phyloP scores from a whole-genome alignment of 2,329 filamentous ascomycete genomes.

The Cladophialophora psammophila region DNA sequence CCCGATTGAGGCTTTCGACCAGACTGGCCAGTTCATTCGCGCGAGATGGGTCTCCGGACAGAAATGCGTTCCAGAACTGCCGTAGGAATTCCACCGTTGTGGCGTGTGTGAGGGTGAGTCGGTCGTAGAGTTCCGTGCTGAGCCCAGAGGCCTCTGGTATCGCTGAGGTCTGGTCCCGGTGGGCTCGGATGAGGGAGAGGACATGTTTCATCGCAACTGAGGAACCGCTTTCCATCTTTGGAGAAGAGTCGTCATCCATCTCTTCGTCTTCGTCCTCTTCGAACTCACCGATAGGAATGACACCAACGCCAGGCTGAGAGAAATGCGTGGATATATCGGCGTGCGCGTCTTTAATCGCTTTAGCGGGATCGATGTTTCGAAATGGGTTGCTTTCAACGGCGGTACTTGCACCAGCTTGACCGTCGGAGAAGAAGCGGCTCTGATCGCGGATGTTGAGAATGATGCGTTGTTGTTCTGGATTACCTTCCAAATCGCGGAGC shows the following conservation, averaged over 20 bases:
- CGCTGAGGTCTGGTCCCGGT: slow-evolving; percentile 57
- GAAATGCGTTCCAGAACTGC: slow-evolving; percentile 93
- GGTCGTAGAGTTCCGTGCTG: slow-evolving; percentile 63
- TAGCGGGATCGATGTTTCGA: slow-evolving; percentile 34
- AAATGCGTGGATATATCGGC: slow-evolving; percentile 33
- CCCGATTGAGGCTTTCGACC: slow-evolving; percentile 80
- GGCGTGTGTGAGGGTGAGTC: slow-evolving; percentile 78
- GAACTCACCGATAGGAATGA: slow-evolving; percentile 35
- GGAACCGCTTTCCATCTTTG: slow-evolving; percentile 71
- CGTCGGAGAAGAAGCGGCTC: slow-evolving; percentile 75
- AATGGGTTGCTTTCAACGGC: slow-evolving; percentile 31
- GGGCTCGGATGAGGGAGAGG: slow-evolving; percentile 64
- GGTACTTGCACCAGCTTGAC: slow-evolving; percentile 54
- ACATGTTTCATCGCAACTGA: slow-evolving; percentile 67
- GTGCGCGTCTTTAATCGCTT: slow-evolving; percentile 36
- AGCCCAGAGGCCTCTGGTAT: slow-evolving; percentile 55
- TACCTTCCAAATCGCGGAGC: slow-evolving; percentile 79
- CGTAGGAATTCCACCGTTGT: slow-evolving; percentile 96
- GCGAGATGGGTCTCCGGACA: slow-evolving; percentile 83
- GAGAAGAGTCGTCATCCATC: slow-evolving; percentile 52
- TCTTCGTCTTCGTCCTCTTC: slow-evolving; percentile 36
- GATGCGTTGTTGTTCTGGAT: slow-evolving; percentile 77
- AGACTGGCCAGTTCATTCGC: slow-evolving; percentile 82
- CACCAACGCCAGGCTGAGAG: slow-evolving; percentile 35
- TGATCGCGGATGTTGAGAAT: slow-evolving; percentile 89